These are phyloP conservation scores for Entonaema liquescens DNA, from an alignment of 495 filamentous ascomycete species.

Conservation along the genomic window DNA sequence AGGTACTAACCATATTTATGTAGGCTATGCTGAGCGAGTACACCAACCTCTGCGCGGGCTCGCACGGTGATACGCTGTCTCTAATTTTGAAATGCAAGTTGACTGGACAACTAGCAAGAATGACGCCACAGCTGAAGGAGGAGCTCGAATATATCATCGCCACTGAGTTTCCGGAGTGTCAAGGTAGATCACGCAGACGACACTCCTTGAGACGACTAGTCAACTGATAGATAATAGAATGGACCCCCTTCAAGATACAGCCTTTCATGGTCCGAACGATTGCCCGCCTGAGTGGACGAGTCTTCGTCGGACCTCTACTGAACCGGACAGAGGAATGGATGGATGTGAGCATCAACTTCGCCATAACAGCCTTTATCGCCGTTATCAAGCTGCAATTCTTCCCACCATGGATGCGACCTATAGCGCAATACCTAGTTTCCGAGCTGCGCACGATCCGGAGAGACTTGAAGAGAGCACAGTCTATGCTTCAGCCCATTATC, in stretches of 20 bases:
- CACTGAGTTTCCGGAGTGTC: conserved; percentile 47
- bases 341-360: conserved; percentile 49
- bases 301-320: conserved; percentile 47
- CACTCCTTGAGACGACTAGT: neutral
- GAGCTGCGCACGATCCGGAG: conserved; percentile 44
- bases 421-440: conserved; percentile 44
- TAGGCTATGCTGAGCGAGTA: conserved; percentile 52
- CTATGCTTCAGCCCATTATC: conserved; percentile 46
- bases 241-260: conserved; percentile 51
- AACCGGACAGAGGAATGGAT: conserved; percentile 50
- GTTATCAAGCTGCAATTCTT: conserved; percentile 51
- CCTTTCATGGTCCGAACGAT: conserved; percentile 49
- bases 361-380: conserved; percentile 49
- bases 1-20: neutral
- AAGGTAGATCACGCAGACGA: conserved; percentile 34
- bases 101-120: conserved; percentile 46
- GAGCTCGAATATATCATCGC: conserved; percentile 47
- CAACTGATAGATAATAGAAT: conserved; percentile 39
- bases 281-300: conserved; percentile 45
- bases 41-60: conserved; percentile 46
- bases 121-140: conserved; percentile 45
- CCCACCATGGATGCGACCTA: conserved; percentile 49
- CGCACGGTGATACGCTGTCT: conserved; percentile 44
- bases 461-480: conserved; percentile 43
- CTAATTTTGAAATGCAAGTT: conserved; percentile 45